These are phyloP conservation scores for Trichoderma virens DNA, from an alignment of 495 filamentous ascomycete species.

Conservation along the genomic window DNA sequence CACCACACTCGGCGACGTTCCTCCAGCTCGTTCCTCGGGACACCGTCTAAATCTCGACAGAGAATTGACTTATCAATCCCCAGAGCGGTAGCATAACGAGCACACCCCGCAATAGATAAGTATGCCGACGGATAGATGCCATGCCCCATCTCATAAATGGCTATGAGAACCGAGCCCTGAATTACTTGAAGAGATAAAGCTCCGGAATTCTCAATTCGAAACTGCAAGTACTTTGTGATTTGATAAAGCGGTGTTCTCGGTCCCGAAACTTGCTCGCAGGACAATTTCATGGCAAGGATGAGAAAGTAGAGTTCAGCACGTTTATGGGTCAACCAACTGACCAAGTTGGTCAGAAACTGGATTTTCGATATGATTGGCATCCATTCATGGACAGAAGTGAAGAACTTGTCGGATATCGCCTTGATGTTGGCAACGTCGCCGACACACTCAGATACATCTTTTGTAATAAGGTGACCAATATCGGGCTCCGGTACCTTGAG, in stretches of 20 bases:
- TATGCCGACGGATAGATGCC: slow-evolving; percentile 43
- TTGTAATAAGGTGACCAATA: not conserved
- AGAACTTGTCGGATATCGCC: slow-evolving; percentile 25
- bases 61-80: slow-evolving; percentile 27
- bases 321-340: slow-evolving; percentile 31
- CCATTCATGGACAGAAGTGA: slow-evolving; percentile 33
- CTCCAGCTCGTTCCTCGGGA: slow-evolving; percentile 43
- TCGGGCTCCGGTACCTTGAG: not conserved
- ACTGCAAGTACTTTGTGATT: slow-evolving; percentile 33
- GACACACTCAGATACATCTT: slow-evolving; percentile 29
- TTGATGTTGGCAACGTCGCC: slow-evolving; percentile 23
- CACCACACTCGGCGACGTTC: slow-evolving; percentile 44
- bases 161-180: slow-evolving; percentile 37
- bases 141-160: slow-evolving; percentile 41
- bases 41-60: slow-evolving; percentile 11
- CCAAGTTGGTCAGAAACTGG: slow-evolving; percentile 27
- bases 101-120: slow-evolving; percentile 35
- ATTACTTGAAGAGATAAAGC: slow-evolving; percentile 32
- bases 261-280: slow-evolving; percentile 15
- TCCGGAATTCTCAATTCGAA: slow-evolving; percentile 30
- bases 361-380: slow-evolving; percentile 46
- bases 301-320: slow-evolving; percentile 41
- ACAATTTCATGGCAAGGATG: slow-evolving; percentile 43
- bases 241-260: slow-evolving; percentile 28
- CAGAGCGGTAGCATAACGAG: slow-evolving; percentile 36